Conservation (phyloP, 163 green algal genomes). For the Prototheca wickerhamii region DNA sequence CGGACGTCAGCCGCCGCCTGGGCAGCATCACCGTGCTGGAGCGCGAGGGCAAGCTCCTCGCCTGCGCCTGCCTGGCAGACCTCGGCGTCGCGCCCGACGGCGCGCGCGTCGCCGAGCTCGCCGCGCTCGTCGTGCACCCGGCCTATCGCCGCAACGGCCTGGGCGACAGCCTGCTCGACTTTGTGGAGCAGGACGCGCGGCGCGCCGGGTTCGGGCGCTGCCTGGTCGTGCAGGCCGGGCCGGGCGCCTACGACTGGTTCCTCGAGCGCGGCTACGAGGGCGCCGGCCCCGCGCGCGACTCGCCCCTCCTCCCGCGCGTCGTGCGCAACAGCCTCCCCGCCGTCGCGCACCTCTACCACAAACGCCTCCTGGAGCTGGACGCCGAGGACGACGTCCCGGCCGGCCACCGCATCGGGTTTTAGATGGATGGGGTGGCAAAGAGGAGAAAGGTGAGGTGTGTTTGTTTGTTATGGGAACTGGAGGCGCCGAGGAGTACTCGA, state of each 20-base stretch:
- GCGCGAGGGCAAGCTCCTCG: constrained; percentile 69
- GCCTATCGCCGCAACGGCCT: constrained; percentile 67
- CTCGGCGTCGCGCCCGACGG: constrained; percentile 55
- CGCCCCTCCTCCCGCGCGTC: constrained; percentile 4
- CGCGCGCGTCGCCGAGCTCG: constrained; percentile 70
- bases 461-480: too few relatives aligned
- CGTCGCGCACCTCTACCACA: constrained; percentile 18
- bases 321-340: background rate
- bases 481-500: too few relatives aligned
- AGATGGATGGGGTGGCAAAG: too few relatives aligned
- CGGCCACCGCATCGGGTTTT: constrained; percentile 35
- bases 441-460: too few relatives aligned
- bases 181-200: constrained; percentile 63
- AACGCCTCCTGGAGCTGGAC: constrained; percentile 22
- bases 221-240: constrained; percentile 7
- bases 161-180: constrained; percentile 91
- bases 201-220: background rate
- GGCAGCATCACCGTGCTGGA: constrained; percentile 77
- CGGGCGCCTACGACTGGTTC: constrained; percentile 1
- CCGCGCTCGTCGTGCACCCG: constrained; percentile 82
- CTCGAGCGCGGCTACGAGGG: constrained; percentile 16
- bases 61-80: constrained; percentile 65
- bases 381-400: constrained; percentile 11
- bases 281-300: constrained; percentile 3
- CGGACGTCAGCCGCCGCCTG: background rate